Evolutionary conservation across 345 rosid species (phyloP), one percentile per base, ranked within the genome.

Genomic region (Dipteronia dyeriana): DNA sequence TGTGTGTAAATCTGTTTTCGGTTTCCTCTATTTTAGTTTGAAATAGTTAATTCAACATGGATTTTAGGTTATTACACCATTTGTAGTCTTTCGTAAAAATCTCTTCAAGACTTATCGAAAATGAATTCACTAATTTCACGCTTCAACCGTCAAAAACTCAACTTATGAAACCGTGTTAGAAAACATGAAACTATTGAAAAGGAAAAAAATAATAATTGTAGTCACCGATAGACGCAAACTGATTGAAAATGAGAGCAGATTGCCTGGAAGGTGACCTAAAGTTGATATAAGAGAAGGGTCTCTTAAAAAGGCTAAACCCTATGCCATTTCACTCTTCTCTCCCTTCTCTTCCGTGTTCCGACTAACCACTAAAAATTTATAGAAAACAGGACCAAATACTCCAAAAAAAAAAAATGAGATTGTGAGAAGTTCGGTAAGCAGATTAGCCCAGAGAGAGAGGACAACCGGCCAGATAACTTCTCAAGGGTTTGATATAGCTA

Each of bases 391-490:
- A n/a, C 7, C 0, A 0, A 77, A 23, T 0, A 31, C 0, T 25
- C 31, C 22, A 41, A 22, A 5, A 2, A 26, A 41, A 22, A 5
- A 2, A 17, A 1, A 7, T 38, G 41, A 38, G 41, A 38, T 7
- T 91, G 88, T 93, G n/a, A 80, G 90, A 91, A 90, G 89, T 83
- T 93, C 94, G 93, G 97, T 93, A 91, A 93, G 95, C 95, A 93
- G 91, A 90, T 82, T 69, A 57, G 87, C 82, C 90, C 84, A 93
- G 78, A 71, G 80, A 82, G 82, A 53, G 74, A 82, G 91, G 81
- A 91, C 85, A 79, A 91, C 89, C 91, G 93, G 91, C 94, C 97
- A 91, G 90, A 84, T 75, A 90, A 84, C 91, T 82, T 87, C 94
- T 78, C 14, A n/a, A 5, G 16, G 25, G 26, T 65, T 84, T 59